Base-by-base conservation (phyloP, 1,139 yeast genomes). In the Hansenula sp. region DNA sequence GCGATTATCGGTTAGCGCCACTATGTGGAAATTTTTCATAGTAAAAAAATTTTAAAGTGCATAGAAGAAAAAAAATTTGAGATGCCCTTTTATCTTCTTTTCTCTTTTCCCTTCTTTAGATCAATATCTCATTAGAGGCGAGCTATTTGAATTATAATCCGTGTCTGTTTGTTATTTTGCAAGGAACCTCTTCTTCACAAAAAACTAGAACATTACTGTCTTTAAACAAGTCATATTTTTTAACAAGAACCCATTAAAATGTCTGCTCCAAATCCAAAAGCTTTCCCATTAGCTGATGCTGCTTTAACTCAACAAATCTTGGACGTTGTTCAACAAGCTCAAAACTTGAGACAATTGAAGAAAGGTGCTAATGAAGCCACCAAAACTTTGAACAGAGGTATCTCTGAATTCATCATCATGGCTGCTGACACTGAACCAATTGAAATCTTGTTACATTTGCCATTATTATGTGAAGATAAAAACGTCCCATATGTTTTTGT, bases 361-460 rank as follows among this genome's bases (percentile, higher is more conserved):
- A 93, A 93, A 74, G 99, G 99, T 72, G 99, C 99, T 57, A 93
- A 94, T 71, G 99, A 93, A 76, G 96, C 99, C 62, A 94, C 99
- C 76, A 93, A 94, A 81, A 93, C 99, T 62, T 82, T 93, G 74
- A 93, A 94, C 86, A 89, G 99, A 79, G 99, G 99, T 82, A 93
- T 94, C 65, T 87, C 97, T 61, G 99, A 93, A 76, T 93, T 94
- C 80, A 91, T 94, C 72, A 89, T 94, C 75, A 90, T 94, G 97
- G 99, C 99, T 60, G 99, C 99, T 61, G 99, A 94, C 70, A 89
- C 99, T 61, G 96, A 93, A 72, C 99, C 99, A 62, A 91, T 94
- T 66, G 99, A 94, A 77, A 93, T 94, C 70, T 84, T 94, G 68
- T 83, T 94, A 70, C 99, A 94, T 71, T 80, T 94, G 71, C 99